phyloP scores from a whole-genome alignment of 257 asterid species.

The Solanum arcanum region DNA sequence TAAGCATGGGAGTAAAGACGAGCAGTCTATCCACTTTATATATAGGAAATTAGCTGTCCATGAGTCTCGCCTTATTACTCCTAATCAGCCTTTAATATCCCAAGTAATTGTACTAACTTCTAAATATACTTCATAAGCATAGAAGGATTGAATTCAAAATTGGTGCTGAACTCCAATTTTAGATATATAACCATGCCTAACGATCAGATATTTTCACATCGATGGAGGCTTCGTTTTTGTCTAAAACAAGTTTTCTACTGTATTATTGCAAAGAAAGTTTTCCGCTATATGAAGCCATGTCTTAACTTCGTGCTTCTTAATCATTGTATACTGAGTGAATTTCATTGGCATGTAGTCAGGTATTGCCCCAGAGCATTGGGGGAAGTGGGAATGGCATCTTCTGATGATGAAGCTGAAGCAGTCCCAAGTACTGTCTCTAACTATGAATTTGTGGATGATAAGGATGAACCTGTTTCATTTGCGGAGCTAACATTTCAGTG shows the following conservation, averaged over 20 bases:
- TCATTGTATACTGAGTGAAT: background rate
- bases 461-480: slow-evolving; percentile 43
- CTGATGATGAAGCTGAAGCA: slow-evolving; percentile 65
- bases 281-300: background rate
- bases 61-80: background rate
- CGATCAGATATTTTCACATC: background rate
- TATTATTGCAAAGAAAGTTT: background rate
- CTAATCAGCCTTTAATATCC: background rate
- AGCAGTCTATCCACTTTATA: background rate
- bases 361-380: background rate
- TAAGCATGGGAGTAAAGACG: background rate
- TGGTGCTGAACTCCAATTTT: background rate
- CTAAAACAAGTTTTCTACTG: background rate
- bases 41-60: background rate
- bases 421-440: slow-evolving; percentile 32
- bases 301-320: background rate
- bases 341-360: background rate
- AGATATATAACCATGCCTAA: background rate
- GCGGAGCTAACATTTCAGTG: slow-evolving; percentile 44
- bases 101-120: background rate
- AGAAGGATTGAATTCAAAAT: background rate
- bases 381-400: slow-evolving; percentile 37
- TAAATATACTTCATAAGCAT: background rate
- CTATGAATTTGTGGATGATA: slow-evolving; percentile 33
- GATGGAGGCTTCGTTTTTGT: background rate